Base-by-base conservation (phyloP, 805 yeast genomes). In the Candida khao-thaluensis region DNA sequence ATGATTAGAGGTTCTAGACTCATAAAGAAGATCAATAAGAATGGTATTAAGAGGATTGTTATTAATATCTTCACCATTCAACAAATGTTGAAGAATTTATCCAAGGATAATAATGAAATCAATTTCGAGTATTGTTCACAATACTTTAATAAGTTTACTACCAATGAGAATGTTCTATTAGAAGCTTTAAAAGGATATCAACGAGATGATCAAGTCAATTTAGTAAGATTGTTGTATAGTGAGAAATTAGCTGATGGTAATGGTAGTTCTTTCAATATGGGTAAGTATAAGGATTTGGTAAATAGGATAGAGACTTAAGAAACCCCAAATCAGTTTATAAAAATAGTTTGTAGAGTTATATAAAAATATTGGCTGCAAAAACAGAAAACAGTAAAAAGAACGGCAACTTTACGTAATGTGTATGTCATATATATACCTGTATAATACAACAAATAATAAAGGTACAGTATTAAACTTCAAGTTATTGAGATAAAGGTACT, bases 51-150 rank as follows among this genome's bases (percentile, higher is more conserved):
- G 48, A 73, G 76, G 47, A 62, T 84, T 44, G 62, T 77, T 42
- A 65, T 78, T 48, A 83, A 83, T 53, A 76, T 84, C 15, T 67
- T 78, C 37, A 79, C 83, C 1, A 59, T 83, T 30, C 88, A 81
- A 59, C 90, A 83, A 54, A 76, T 80, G 74, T 68, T 84, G 40
- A 71, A 84, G 43, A 77, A 76, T 43, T 69, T 82, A 23, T 71
- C 76, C 53, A 53, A 58, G 17, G 66, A 69, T 42, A 79, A 82
- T 0, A 72, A 72, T 26, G 21, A 17, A 14, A 77, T 81, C 10
- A 74, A 78, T 44, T 81, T 82, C 51, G 54, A 69, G 17, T 59
- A 67, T 18, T 71, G 85, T 1, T 62, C 80, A 3, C 54, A 64
- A 11, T 84, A 78, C 62, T 84, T 75, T 54, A 80, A 78, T 36